A percentile compares a stretch with the other conserved stretches of the same genome.
Conservation (phyloP, 2,329 filamentous ascomycete genomes). For the Gremmenia infestans region DNA sequence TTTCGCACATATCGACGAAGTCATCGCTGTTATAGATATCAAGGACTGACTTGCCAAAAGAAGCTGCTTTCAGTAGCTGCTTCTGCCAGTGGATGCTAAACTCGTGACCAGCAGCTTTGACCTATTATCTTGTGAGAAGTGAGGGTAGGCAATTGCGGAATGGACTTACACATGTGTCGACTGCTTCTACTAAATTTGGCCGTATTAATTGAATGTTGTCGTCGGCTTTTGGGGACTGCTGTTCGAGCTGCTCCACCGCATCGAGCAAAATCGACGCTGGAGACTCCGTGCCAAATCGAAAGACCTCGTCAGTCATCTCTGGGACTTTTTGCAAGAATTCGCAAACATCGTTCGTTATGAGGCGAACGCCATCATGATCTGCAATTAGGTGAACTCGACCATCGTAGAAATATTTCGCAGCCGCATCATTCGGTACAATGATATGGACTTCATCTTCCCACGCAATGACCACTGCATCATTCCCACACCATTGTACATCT, state of each 20-base stretch:
- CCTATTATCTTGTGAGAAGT: conserved; percentile 23
- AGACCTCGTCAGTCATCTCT: conserved; percentile 80
- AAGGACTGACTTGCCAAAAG: conserved; percentile 94
- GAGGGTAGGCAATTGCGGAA: not conserved
- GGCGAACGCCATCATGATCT: conserved; percentile 75
- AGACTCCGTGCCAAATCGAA: conserved; percentile 81
- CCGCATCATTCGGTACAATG: conserved; percentile 76
- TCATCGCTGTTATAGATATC: conserved; percentile 98
- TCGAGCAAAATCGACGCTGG: conserved; percentile 90
- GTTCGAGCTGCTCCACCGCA: conserved; percentile 83
- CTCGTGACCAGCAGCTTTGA: conserved; percentile 89
- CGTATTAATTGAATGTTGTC: conserved; percentile 96
- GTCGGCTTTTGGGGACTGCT: conserved; percentile 93
- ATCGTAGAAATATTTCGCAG: conserved; percentile 80
- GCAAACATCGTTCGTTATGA: conserved; percentile 91
- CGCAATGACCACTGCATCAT: conserved; percentile 85
- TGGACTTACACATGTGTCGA: conserved; percentile 68
- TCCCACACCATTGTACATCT: conserved; percentile 93
- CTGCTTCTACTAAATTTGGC: conserved; percentile 80
- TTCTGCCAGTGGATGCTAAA: conserved; percentile 92
- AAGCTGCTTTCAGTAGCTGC: conserved; percentile 89
- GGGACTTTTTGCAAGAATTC: conserved; percentile 96
- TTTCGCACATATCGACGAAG: conserved; percentile 98
- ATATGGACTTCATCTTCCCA: conserved; percentile 98
- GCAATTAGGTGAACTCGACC: conserved; percentile 83